Conservation (phyloP, 2,329 filamentous ascomycete genomes). For the Colletotrichum sp. region DNA sequence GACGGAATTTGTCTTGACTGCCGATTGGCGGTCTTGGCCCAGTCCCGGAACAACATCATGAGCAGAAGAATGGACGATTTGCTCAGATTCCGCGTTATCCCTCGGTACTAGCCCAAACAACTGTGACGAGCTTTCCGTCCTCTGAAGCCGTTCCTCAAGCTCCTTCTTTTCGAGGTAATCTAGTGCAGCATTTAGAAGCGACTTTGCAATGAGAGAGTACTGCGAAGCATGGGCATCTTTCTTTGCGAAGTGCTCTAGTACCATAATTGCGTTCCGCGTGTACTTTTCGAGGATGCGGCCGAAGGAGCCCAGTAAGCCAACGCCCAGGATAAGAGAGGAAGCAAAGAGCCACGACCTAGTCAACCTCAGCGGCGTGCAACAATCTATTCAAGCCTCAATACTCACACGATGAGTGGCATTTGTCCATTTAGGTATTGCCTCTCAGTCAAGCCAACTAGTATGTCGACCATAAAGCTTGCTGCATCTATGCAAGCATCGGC, state of each 20-base stretch:
- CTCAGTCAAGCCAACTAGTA: conserved; percentile 48
- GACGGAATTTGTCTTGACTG: neutral
- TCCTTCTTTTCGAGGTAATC: conserved; percentile 54
- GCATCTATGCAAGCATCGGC: conserved; percentile 62
- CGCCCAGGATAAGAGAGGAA: conserved; percentile 54
- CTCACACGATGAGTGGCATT: conserved; percentile 56
- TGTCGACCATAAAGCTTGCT: conserved; percentile 57
- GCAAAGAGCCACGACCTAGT: conserved; percentile 59
- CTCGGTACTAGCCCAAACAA: conserved; percentile 54
- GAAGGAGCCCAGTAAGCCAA: conserved; percentile 56
- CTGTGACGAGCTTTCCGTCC: conserved; percentile 56
- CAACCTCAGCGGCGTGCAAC: neutral
- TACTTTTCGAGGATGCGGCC: conserved; percentile 58
- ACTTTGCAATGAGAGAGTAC: conserved; percentile 58
- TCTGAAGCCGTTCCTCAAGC: conserved; percentile 47
- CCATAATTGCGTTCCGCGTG: conserved; percentile 49
- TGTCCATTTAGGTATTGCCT: conserved; percentile 45
- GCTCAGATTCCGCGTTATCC: conserved; percentile 16
- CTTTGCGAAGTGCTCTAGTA: conserved; percentile 53
- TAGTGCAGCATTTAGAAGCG: conserved; percentile 49
- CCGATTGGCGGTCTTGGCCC: neutral
- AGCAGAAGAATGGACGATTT: neutral
- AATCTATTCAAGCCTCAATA: neutral
- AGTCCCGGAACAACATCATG: conserved; percentile 1
- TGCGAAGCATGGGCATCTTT: conserved; percentile 55